A percentile compares a stretch with the other conserved stretches of the same genome.
Conservation (phyloP, 75 land plant species). For the Chamaecyparis obtusa region DNA sequence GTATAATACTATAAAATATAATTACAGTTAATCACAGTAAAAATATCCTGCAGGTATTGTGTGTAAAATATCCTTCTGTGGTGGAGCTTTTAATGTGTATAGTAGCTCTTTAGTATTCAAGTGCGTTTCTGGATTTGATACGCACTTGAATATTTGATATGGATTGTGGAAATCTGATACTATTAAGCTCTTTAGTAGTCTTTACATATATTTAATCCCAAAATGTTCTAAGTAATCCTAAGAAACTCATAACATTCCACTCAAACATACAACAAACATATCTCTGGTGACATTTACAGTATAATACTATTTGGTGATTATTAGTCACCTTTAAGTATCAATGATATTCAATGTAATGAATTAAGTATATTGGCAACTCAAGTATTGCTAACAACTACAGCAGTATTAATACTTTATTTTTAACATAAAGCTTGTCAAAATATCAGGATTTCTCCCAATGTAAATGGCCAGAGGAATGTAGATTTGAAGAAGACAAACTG, state of each 20-base stretch:
- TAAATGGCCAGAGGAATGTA: background rate
- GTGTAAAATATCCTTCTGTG: background rate
- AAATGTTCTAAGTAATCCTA: background rate
- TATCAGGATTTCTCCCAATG: background rate
- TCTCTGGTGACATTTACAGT: background rate
- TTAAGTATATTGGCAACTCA: background rate
- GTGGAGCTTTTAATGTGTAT: background rate
- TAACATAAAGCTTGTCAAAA: background rate
- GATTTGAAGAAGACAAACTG: background rate
- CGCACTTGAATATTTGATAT: too few relatives aligned
- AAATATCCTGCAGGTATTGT: background rate
- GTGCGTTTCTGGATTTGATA: too few relatives aligned
- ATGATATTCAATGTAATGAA: background rate
- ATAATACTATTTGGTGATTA: background rate
- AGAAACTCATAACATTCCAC: background rate
- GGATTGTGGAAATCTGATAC: too few relatives aligned
- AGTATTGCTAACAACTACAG: background rate
- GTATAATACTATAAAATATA: background rate
- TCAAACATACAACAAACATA: background rate
- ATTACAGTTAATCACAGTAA: background rate
- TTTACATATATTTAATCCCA: background rate
- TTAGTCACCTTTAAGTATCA: background rate
- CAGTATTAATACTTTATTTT: background rate
- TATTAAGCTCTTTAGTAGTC: too few relatives aligned
- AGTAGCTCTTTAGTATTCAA: too few relatives aligned